Evolutionary conservation across 768 basidiomycete species (phyloP), one percentile per base, ranked within the genome.

Genomic region (Calocera cornea): DNA sequence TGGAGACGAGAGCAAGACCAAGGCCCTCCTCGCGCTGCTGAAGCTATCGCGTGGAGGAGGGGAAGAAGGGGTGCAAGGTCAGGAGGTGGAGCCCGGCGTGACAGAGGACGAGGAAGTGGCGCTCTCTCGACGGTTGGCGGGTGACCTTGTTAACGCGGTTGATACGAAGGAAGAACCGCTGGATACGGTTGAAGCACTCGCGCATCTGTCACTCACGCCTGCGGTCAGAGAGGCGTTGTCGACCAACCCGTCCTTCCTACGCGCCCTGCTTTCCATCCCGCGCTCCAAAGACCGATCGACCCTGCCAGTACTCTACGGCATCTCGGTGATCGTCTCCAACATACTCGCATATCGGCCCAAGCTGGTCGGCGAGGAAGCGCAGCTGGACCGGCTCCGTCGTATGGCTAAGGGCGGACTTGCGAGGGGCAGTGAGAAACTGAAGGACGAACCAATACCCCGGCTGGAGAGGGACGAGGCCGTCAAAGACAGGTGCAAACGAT

Each of bases 181-280:
- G 65, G 87, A 92, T 69, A 86, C 86, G 2, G 80, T 94, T 16
- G 94, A 97, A 77, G 92, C 88, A 0, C 78, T 97, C 64, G 90
- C 89, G n/a, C 89, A 94, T 76, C 83, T 92, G 67, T 90, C 86
- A 68, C 78, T 82, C 63, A 82, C 85, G 70, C 80, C 89, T 0
- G 68, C 75, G 1, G 80, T 88, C 68, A 89, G 90, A 73, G 86
- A 89, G 68, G 73, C 71, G 29, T 76, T 94, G 64, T 83, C 87
- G 7, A 78, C 77, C 17, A 81, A 86, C 70, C 19, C 78, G 0
- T 67, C 72, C 5, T 86, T 92, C 74, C 80, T 92, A 54, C 78
- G 78, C 64, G 77, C 78, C 63, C 80, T 88, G 8, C 85, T 87
- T 72, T 74, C 82, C 19, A 78, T 87, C 44, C 50, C 29, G 24